Percentiles rank a stretch among this genome's conserved stretches.
These are phyloP conservation scores for Didymella pinodella DNA, from an alignment of 2,329 filamentous ascomycete species.

Conservation along the genomic window DNA sequence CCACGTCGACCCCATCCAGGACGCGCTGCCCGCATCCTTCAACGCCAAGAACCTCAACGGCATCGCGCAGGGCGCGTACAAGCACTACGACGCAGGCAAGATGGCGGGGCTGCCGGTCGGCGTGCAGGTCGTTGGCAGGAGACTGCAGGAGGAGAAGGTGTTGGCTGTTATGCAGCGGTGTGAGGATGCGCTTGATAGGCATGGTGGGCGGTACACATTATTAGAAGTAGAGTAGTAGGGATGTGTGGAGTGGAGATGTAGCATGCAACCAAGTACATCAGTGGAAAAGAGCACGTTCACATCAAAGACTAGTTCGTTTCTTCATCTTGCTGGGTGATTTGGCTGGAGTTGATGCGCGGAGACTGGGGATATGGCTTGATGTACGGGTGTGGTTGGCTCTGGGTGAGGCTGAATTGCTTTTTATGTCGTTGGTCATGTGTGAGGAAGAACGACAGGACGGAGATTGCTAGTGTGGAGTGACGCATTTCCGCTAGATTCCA, in stretches of 20 bases:
- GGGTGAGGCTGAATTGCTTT: background rate
- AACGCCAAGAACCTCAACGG: constrained; percentile 74
- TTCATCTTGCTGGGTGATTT: background rate
- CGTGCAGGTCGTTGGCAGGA: constrained; percentile 80
- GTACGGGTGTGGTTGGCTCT: background rate
- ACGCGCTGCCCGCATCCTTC: constrained; percentile 70
- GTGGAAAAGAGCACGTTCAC: too few species aligned
- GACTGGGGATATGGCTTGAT: background rate
- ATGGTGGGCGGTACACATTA: constrained; percentile 60
- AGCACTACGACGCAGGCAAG: constrained; percentile 78
- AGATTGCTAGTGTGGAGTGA: background rate
- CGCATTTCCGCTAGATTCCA: too few species aligned
- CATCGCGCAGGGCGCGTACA: constrained; percentile 83
- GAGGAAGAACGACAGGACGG: background rate
- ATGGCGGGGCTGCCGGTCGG: constrained; percentile 91
- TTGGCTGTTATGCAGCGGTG: constrained; percentile 80
- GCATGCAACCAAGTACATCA: background rate
- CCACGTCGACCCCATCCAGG: constrained; percentile 75
- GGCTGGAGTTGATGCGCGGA: background rate
- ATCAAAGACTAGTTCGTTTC: too few species aligned
- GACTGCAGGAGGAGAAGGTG: constrained; percentile 88
- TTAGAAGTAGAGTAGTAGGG: constrained; percentile 53
- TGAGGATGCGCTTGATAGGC: constrained; percentile 72
- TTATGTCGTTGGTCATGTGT: background rate
- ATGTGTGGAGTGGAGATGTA: background rate